phyloP scores from a whole-genome alignment of 2,329 filamentous ascomycete species.

The Phoma sp. region DNA sequence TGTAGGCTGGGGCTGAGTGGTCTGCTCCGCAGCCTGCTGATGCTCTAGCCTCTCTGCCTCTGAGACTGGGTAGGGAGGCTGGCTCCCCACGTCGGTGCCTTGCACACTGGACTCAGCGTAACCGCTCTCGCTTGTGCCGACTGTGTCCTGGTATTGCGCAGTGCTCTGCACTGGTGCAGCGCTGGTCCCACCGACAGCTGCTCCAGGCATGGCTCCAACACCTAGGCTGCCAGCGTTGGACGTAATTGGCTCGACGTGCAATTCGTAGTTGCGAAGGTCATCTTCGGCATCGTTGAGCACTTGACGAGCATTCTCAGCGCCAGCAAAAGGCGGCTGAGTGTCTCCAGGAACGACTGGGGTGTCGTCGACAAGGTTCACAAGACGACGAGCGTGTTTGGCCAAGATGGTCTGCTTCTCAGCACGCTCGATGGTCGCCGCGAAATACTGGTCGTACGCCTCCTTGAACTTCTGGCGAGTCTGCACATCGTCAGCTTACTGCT shows the following conservation, averaged over 20 bases:
- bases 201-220: conserved; percentile 52
- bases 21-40: conserved; percentile 22
- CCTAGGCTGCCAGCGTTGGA: conserved; percentile 57
- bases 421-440: conserved; percentile 89
- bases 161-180: not conserved
- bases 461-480: conserved; percentile 95
- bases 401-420: conserved; percentile 97
- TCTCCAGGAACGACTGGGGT: conserved; percentile 89
- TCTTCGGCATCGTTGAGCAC: conserved; percentile 92
- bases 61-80: conserved; percentile 37
- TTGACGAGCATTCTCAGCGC: conserved; percentile 73
- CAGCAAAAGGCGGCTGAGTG: conserved; percentile 69
- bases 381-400: conserved; percentile 84
- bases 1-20: conserved; percentile 1
- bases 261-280: conserved; percentile 78
- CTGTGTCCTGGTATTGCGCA: conserved; percentile 3
- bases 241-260: conserved; percentile 61
- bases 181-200: not conserved
- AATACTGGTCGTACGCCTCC: conserved; percentile 88
- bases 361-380: conserved; percentile 87
- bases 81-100: conserved; percentile 29
- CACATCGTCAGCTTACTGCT: conserved; percentile 23
- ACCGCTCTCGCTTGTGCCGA: conserved; percentile 28
- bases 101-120: conserved; percentile 32
- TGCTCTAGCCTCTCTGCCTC: conserved; percentile 39